Evolutionary conservation across 768 basidiomycete genomes (phyloP).

Genomic region (Neoboletus magnificus): DNA sequence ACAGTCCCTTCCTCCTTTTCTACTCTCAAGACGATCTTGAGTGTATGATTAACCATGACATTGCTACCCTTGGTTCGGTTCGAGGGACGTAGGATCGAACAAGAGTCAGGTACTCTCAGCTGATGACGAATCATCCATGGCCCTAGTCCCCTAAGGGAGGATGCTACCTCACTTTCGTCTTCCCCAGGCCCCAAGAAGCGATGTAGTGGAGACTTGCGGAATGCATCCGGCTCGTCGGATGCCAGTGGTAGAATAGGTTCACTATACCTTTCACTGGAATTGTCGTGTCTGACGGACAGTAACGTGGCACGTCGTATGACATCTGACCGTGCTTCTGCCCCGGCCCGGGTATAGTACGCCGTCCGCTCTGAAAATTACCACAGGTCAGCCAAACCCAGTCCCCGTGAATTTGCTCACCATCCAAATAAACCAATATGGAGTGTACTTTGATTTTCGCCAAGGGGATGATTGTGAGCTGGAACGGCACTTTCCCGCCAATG

Average conservation of each 20-base stretch:
- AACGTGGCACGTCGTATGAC: slow-evolving; percentile 58
- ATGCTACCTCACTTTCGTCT: slow-evolving; percentile 54
- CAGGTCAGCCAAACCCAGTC: neutral
- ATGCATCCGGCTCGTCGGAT: slow-evolving; percentile 61
- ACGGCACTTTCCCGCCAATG: slow-evolving; percentile 77
- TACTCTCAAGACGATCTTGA: slow-evolving; percentile 82
- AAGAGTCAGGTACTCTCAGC: slow-evolving; percentile 66
- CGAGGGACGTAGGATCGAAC: slow-evolving; percentile 64
- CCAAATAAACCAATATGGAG: slow-evolving; percentile 66
- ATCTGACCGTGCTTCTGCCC: slow-evolving; percentile 67
- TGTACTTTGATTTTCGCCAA: slow-evolving; percentile 80
- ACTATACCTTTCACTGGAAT: slow-evolving; percentile 43
- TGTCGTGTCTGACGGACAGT: slow-evolving; percentile 50
- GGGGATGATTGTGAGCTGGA: slow-evolving; percentile 80
- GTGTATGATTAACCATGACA: slow-evolving; percentile 66
- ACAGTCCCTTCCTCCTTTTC: slow-evolving; percentile 71
- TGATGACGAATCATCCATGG: slow-evolving; percentile 81
- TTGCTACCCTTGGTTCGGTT: slow-evolving; percentile 60
- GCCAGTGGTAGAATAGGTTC: slow-evolving; percentile 74
- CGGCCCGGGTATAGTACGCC: slow-evolving; percentile 72
- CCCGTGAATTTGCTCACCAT: slow-evolving; percentile 56
- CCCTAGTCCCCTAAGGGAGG: slow-evolving; percentile 69
- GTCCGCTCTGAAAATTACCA: slow-evolving; percentile 58
- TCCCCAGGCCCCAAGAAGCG: slow-evolving; percentile 46
- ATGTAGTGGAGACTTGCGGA: slow-evolving; percentile 64